Evolutionary conservation across 1,139 yeast species (phyloP).

Genomic region (Kurtzmaniella quercitrusa): DNA sequence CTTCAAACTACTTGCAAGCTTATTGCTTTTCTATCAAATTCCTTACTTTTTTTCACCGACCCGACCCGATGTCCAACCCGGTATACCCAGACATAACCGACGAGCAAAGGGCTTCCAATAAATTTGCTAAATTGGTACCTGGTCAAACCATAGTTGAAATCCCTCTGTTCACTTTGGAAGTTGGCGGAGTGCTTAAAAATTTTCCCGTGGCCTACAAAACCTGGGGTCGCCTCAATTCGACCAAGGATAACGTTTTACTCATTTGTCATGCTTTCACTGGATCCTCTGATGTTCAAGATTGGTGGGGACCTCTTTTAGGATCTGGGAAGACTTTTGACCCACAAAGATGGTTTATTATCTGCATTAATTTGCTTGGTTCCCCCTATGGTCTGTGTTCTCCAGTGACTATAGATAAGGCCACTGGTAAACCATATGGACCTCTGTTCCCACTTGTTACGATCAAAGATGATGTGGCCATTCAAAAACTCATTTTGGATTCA

Average conservation of each 20-base stretch:
- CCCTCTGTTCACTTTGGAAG: slow-evolving; percentile 74
- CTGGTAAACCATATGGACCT: slow-evolving; percentile 82
- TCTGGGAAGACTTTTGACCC: slow-evolving; percentile 88
- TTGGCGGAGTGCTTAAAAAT: slow-evolving; percentile 67
- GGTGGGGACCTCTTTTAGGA: slow-evolving; percentile 98
- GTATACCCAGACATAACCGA: slow-evolving; percentile 34
- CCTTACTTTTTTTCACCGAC: background rate
- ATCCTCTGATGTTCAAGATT: slow-evolving; percentile 88
- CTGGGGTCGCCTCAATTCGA: slow-evolving; percentile 79
- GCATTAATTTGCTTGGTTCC: slow-evolving; percentile 88
- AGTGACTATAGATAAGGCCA: slow-evolving; percentile 65
- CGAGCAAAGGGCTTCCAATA: slow-evolving; percentile 51
- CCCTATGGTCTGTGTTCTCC: slow-evolving; percentile 98
- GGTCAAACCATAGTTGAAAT: slow-evolving; percentile 77
- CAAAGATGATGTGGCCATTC: slow-evolving; percentile 86
- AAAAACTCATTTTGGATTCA: slow-evolving; percentile 66
- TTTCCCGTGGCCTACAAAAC: slow-evolving; percentile 95
- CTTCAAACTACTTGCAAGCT: background rate
- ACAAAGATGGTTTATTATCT: slow-evolving; percentile 74
- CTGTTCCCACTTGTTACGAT: slow-evolving; percentile 91
- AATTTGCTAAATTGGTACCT: slow-evolving; percentile 69
- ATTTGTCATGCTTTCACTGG: slow-evolving; percentile 96
- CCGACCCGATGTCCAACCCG: background rate
- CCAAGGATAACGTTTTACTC: slow-evolving; percentile 69
- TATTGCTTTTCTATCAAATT: background rate